phyloP scores from a whole-genome alignment of 805 yeast species.

The Spathaspora arborariae region DNA sequence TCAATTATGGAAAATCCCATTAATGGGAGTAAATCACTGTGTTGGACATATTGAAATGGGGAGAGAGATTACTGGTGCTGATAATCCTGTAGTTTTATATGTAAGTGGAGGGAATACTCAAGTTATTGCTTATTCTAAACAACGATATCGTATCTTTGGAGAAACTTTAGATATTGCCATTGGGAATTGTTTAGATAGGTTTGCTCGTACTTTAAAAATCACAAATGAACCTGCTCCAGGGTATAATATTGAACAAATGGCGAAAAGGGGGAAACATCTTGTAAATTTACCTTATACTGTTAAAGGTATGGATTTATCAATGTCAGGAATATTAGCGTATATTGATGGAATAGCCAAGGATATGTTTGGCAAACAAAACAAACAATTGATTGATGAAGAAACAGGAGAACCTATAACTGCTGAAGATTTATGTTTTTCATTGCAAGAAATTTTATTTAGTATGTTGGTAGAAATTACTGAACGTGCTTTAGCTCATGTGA shows the following conservation, averaged over 20 bases:
- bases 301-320: slow-evolving; percentile 96
- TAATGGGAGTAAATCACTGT: slow-evolving; percentile 96
- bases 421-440: slow-evolving; percentile 87
- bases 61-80: slow-evolving; percentile 94
- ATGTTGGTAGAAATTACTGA: slow-evolving; percentile 98
- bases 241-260: slow-evolving; percentile 92
- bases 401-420: slow-evolving; percentile 57
- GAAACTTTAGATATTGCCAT: slow-evolving; percentile 97
- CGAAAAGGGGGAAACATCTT: slow-evolving; percentile 60
- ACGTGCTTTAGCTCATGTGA: slow-evolving; percentile 97
- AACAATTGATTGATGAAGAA: slow-evolving; percentile 36
- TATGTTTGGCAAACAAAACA: slow-evolving; percentile 47
- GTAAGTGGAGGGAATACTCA: slow-evolving; percentile 99
- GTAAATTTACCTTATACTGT: slow-evolving; percentile 92
- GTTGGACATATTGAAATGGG: slow-evolving; percentile 99
- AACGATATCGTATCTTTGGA: slow-evolving; percentile 96
- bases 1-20: slow-evolving; percentile 75
- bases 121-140: slow-evolving; percentile 93
- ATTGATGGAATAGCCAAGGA: slow-evolving; percentile 80
- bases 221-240: slow-evolving; percentile 97
- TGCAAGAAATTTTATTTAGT: slow-evolving; percentile 89
- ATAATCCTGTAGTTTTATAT: slow-evolving; percentile 93
- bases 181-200: slow-evolving; percentile 94
- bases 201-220: slow-evolving; percentile 86
- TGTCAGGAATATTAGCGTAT: slow-evolving; percentile 91